Conservation (phyloP, 2,329 filamentous ascomycete species). For the Pyricularia sp. region DNA sequence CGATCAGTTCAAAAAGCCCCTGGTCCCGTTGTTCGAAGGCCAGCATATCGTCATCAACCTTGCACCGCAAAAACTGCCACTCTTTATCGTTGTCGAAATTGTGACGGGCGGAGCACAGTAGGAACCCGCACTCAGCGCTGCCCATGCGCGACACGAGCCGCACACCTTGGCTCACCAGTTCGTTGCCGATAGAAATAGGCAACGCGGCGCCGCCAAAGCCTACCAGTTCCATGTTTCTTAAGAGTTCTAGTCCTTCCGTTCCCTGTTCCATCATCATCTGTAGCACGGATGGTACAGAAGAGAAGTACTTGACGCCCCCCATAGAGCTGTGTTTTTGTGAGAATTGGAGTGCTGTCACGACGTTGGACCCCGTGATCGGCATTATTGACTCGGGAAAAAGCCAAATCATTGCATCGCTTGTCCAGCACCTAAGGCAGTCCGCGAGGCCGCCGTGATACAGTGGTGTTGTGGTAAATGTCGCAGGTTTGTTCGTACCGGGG, state of each 20-base stretch:
- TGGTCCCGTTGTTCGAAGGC: conserved; percentile 32
- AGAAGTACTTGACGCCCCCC: not conserved
- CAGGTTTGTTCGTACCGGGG: conserved; percentile 17
- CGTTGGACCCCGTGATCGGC: conserved; percentile 42
- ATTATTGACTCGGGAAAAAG: conserved; percentile 43
- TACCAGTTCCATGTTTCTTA: conserved; percentile 44
- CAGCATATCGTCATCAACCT: not conserved
- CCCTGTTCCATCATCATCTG: not conserved
- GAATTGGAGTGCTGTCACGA: conserved; percentile 14
- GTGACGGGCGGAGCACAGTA: conserved; percentile 47
- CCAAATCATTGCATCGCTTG: conserved; percentile 45
- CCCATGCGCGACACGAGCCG: conserved; percentile 50
- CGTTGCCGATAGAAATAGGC: conserved; percentile 36
- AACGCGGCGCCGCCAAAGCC: conserved; percentile 51
- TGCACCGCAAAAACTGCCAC: conserved; percentile 34
- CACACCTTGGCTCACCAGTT: conserved; percentile 34
- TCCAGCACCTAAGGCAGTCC: conserved; percentile 49
- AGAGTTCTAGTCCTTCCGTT: conserved; percentile 8
- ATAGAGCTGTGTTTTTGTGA: not conserved
- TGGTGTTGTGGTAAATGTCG: conserved; percentile 52
- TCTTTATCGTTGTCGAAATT: conserved; percentile 35
- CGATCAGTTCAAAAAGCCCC: conserved; percentile 38
- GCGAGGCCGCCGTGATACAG: conserved; percentile 53
- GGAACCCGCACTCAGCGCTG: conserved; percentile 53
- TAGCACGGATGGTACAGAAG: not conserved